Evolutionary conservation across 208 protist species (phyloP).

Genomic region (Trypanosoma platydactyli): DNA sequence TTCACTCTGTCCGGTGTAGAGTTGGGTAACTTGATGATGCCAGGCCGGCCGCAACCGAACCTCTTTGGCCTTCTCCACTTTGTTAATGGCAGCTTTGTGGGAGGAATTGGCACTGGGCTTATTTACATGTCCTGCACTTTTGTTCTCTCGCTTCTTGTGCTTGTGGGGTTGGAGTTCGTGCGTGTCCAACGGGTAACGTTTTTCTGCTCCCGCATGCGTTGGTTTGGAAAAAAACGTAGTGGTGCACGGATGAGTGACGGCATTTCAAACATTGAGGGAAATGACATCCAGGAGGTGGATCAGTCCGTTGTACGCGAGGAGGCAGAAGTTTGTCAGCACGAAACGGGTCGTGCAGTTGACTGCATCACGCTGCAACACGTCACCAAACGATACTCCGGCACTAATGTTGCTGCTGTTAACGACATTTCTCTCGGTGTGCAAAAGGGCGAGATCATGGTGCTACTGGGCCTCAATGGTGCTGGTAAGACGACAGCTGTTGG

Average conservation of each 20-base stretch:
- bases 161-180: conserved; percentile 63
- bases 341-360: conserved; percentile 44
- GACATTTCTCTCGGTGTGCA: conserved; percentile 77
- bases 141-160: conserved; percentile 44
- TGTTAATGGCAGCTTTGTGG: conserved; percentile 30
- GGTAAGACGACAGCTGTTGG: conserved; percentile 91
- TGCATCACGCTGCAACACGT: conserved; percentile 70
- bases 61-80: conserved; percentile 49
- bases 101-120: conserved; percentile 68
- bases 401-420: conserved; percentile 40
- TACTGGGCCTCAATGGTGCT: conserved; percentile 92
- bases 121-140: conserved; percentile 77
- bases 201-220: background rate
- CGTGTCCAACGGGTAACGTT: conserved; percentile 36
- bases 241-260: background rate
- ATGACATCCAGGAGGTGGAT: conserved; percentile 19
- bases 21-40: conserved; percentile 52
- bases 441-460: conserved; percentile 75
- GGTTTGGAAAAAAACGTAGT: background rate
- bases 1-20: conserved; percentile 56
- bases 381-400: conserved; percentile 48
- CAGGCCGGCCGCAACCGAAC: conserved; percentile 29
- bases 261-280: conserved; percentile 13
- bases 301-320: conserved; percentile 46
- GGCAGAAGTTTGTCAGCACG: conserved; percentile 38